Base-by-base conservation (phyloP, 2,329 filamentous ascomycete species). In the Colletotrichum ledebouriae region DNA sequence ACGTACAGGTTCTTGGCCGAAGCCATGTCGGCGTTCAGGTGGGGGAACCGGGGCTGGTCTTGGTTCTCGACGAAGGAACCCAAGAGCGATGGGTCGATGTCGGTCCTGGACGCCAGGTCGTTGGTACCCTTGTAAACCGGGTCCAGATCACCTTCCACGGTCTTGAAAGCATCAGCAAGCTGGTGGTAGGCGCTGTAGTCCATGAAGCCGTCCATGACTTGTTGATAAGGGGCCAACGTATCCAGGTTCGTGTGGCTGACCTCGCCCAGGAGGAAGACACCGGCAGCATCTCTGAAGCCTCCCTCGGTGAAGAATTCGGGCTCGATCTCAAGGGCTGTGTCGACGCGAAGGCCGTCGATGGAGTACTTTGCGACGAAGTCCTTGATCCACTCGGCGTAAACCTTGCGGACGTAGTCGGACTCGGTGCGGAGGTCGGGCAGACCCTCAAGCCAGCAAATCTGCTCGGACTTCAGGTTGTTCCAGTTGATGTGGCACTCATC, bases 391-490 rank as follows among this genome's bases (percentile, higher is more conserved):
- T 79, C 76, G 59, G 87, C 79, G 75, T 86, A 87, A 2, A 86
- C 78, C 13, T 75, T 74, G 25, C 83, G 81, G 12, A 92, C 84
- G 1, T 77, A 76, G 0, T 77, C 57, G 22, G 81, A 78, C 47
- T 85, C 82, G 0, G 90, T 92, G 60, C 86, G 79, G 13, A 92
- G 76, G 71, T 92, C 90, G 0, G 89, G 88, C 2, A 92, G 84
- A 1, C 83, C 81, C 17, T 87, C 83, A 17, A 81, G 83, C 83
- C 85, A 86, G 79, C 89, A 91, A 67, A 78, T 69, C 71, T 84
- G 80, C 67, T 82, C 74, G 71, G 80, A 79, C 53, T 75, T 80
- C 70, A 86, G 80, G 73, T 90, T 78, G 49, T 77, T 75, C 77
- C 88, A 90, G 76, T 90, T 75, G 67, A 83, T 83, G 57, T 88